Evolutionary conservation across 129 eudicot species (phyloP), one percentile per base, ranked within the genome.

Genomic region (Centaurea solstitialis): DNA sequence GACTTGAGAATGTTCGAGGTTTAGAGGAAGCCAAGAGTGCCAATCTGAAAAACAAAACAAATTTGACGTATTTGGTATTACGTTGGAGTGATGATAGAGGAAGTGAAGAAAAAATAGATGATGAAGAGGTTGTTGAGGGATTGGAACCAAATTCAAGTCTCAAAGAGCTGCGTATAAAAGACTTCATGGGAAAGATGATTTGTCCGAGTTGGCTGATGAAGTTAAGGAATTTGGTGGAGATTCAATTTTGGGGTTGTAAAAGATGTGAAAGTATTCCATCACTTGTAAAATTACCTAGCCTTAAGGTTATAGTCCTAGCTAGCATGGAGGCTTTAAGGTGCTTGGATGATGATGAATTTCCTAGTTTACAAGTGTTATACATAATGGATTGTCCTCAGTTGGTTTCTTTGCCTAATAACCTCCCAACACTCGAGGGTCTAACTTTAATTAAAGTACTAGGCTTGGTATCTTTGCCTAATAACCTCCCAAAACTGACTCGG

Each of bases 91-190:
- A 47, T 15, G n/a, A 47, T 15, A 26, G 30, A 26, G 2, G 2
- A 26, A 26, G 30, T 15, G 59, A 5, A 47, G 59, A 12, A 15
- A 4, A 50, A 50, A 5, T 50, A 0, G 21, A 50, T 5, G n/a
- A 68, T 9, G 76, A 72, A 22, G 59, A 38, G 61, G 61, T 72
- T 40, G 37, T 72, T 39, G 73, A 68, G 43, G 73, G 73, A 68
- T 15, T 68, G 37, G 73, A 68, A 28, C 73, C 73, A 68, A 13
- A 40, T 72, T 24, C 61, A 7, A 17, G 59, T 72, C 33, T 72
- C 15, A 38, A 72, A 1, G 35, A 38, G 30, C 10, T 72, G 62
- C 1, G 1, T 13, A 50, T 50, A 50, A 1, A 5, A 0, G 40
- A 21, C n/a, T n/a, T n/a, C 35, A 39, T 4, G 33, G 76, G 21